phyloP scores from a whole-genome alignment of 441 rosid genomes.

The Brassica hybrid region DNA sequence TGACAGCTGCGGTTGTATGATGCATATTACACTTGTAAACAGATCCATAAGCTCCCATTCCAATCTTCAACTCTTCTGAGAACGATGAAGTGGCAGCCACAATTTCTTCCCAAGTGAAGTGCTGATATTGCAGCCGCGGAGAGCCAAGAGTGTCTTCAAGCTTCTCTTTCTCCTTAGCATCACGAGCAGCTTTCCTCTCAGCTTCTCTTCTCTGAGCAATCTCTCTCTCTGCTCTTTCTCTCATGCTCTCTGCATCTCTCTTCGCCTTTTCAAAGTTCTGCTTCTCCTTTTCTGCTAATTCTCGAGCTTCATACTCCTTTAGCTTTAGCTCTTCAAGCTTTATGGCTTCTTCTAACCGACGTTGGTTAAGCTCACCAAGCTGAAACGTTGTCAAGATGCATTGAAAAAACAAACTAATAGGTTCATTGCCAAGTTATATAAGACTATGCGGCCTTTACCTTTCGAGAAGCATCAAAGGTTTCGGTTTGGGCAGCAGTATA shows the following conservation, averaged over 20 bases:
- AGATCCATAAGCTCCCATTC: slow-evolving; percentile 44
- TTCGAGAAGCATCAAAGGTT: slow-evolving; percentile 76
- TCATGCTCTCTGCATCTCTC: slow-evolving; percentile 63
- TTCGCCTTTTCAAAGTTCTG: slow-evolving; percentile 61
- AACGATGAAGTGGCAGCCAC: slow-evolving; percentile 43
- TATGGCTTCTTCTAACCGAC: slow-evolving; percentile 63
- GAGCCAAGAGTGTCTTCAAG: slow-evolving; percentile 55
- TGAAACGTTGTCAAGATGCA: slow-evolving; percentile 39
- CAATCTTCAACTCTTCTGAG: slow-evolving; percentile 41
- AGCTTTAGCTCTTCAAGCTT: slow-evolving; percentile 64
- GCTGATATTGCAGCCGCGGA: slow-evolving; percentile 42
- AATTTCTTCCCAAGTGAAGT: slow-evolving; percentile 47
- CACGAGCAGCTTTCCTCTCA: slow-evolving; percentile 60
- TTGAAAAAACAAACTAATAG: slow-evolving; percentile 16
- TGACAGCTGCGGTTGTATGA: slow-evolving; percentile 49
- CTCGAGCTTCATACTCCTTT: slow-evolving; percentile 62
- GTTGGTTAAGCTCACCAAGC: slow-evolving; percentile 61
- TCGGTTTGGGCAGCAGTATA: slow-evolving; percentile 82
- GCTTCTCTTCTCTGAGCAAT: slow-evolving; percentile 61
- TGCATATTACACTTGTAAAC: slow-evolving; percentile 45
- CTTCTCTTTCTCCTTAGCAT: slow-evolving; percentile 75
- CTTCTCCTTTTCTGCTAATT: slow-evolving; percentile 66
- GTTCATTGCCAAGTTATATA: neutral
- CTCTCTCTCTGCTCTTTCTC: slow-evolving; percentile 59
- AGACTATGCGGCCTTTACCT: slow-evolving; percentile 52